Evolutionary conservation across 2,329 filamentous ascomycete species (phyloP), one percentile per base, ranked within the genome.

Genomic region (Zalaria sp.): DNA sequence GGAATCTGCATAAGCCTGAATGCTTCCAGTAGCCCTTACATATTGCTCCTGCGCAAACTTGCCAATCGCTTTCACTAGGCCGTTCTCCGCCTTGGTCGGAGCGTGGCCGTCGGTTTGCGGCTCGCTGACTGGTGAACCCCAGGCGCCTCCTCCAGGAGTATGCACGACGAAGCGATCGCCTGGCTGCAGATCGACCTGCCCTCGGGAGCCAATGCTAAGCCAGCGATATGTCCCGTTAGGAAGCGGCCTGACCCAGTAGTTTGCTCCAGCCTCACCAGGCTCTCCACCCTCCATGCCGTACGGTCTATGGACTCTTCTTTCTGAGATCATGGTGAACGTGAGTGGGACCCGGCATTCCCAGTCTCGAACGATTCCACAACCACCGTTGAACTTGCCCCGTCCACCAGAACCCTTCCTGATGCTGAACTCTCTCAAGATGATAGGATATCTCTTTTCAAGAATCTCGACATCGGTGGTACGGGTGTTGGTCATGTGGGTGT

Each of bases 251-350:
- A 88, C 76, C 87, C 87, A 93, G 37, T 89, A 65, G 51, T 93
- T 94, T 45, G 87, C 63, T 0, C 87, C 87, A 37, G 80, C 78
- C 51, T 75, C 63, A 0, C 76, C 87, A 43, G 86, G 79, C 41
- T 77, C 78, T 2, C 87, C 87, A 0, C 86, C 87, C 26, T 77
- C 77, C 46, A 93, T 68, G 0, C 86, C 86, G 49, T 85, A 93
- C 2, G 83, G 83, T 37, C 72, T 68, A 45, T 80, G 75, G 0
- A 85, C 79, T 25, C 83, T 64, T 18, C 83, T 59, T 57, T 89
- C 83, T 3, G 76, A 81, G 4, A 88, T 62, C 11, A 89, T 86
- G 0, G 75, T 81, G 10, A 81, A 79, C 56, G 84, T 77, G 4
- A 87, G 70, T 0, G 80, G 78, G 34, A 80, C 75, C 4, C 81